Conservation (phyloP, 192 early-diverging fungal species). For the Dimargaris cristalligena region DNA sequence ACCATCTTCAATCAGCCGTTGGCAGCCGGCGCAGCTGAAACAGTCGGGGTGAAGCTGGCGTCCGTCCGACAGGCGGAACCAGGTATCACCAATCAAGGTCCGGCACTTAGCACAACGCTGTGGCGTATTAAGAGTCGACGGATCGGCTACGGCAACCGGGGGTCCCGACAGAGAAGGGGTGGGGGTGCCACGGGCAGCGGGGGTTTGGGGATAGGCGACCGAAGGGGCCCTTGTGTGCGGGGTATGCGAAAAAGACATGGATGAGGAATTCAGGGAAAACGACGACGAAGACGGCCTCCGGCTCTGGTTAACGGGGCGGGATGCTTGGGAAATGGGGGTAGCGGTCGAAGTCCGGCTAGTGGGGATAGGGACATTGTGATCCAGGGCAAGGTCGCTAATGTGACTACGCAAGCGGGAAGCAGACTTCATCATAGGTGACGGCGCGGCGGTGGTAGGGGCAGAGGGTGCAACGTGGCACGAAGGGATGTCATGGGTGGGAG, state of each 20-base stretch:
- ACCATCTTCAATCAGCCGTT: slow-evolving; percentile 27
- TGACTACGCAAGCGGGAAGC: too few species aligned
- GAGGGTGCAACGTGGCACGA: too few species aligned
- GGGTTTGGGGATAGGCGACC: neutral
- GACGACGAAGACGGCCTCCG: neutral
- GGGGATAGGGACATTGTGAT: too few species aligned
- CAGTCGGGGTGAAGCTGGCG: slow-evolving; percentile 33
- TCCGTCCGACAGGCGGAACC: slow-evolving; percentile 30
- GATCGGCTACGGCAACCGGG: neutral
- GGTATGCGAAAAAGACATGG: neutral
- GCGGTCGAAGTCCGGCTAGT: slow-evolving; percentile 5
- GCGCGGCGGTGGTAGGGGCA: too few species aligned
- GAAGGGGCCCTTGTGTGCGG: neutral
- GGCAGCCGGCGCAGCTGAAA: slow-evolving; percentile 30
- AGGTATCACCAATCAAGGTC: slow-evolving; percentile 23
- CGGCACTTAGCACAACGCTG: slow-evolving; percentile 26
- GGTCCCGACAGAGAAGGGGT: neutral
- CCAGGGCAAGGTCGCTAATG: too few species aligned
- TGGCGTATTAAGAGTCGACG: too few species aligned
- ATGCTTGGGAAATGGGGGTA: neutral
- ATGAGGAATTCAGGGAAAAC: too few species aligned
- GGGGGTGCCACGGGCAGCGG: neutral
- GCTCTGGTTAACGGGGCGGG: neutral
- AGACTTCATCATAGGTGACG: too few species aligned
- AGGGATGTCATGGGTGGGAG: too few species aligned